Conservation (phyloP, 345 rosid genomes). For the Raphanus sativus region DNA sequence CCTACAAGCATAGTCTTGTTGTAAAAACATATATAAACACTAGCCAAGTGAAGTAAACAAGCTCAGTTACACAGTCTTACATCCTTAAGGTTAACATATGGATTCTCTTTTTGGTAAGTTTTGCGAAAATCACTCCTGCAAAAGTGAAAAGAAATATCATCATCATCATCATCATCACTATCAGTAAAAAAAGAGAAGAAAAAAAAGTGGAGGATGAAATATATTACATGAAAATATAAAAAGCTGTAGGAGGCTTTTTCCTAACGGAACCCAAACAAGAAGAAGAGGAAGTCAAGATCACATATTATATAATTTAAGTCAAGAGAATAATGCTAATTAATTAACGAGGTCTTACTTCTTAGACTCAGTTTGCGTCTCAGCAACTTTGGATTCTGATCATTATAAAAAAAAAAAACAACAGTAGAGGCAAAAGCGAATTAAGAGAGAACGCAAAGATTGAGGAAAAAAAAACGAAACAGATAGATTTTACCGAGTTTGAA, state of each 20-base stretch:
- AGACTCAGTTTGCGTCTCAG: conserved; percentile 46
- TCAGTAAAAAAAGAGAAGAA: not conserved
- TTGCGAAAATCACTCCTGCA: conserved; percentile 78
- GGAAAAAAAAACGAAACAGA: not conserved
- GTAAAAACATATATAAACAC: not conserved
- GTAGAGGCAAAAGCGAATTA: not conserved
- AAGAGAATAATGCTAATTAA: too few species aligned
- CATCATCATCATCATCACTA: not conserved
- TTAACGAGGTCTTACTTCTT: conserved; percentile 47
- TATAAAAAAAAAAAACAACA: not conserved
- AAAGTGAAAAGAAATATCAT: not conserved
- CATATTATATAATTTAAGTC: too few species aligned
- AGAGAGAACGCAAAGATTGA: not conserved
- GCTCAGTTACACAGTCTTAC: conserved; percentile 33
- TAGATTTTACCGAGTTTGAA: conserved; percentile 42
- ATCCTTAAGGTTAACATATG: conserved; percentile 58
- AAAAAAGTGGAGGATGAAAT: not conserved
- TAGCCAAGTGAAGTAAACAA: not conserved
- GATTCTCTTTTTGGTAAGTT: conserved; percentile 56
- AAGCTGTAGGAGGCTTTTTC: conserved; percentile 63
- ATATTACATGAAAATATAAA: conserved; percentile 74
- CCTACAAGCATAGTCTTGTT: conserved; percentile 36
- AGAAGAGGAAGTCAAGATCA: too few species aligned
- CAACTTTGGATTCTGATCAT: conserved; percentile 27
- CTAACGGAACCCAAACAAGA: too few species aligned